Evolutionary conservation across 805 yeast genomes (phyloP), one percentile per base, ranked within the genome.

Genomic region (Spathaspora hagerdaliae): DNA sequence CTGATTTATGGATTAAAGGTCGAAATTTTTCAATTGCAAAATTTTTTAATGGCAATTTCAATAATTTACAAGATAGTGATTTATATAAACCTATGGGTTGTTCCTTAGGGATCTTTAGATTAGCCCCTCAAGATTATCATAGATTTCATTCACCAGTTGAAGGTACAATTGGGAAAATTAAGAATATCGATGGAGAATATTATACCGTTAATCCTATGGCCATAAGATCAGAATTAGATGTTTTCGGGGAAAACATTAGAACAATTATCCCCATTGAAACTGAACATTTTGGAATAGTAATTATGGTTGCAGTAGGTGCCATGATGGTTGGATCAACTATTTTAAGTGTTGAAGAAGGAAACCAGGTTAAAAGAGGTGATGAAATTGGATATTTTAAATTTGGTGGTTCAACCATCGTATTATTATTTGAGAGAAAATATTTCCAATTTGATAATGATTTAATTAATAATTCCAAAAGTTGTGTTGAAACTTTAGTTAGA

Each of bases 121-220:
- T 92, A 37, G 98, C 99, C 0, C 99, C 99, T 1, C 99, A 92
- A 61, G 99, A 92, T 61, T 92, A 92, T 59, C 99, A 92, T 60
- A 71, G 99, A 38, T 91, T 92, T 64, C 99, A 92, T 61, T 75
- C 81, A 12, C 96, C 97, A 0, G 91, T 94, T 2, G 78, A 76
- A 47, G 98, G 97, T 2, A 59, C 60, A 0, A 64, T 94, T 31
- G 85, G 86, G 1, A 73, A 79, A 46, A 83, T 92, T 12, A 72
- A 72, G 39, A 75, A 72, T 52, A 85, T 92, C 31, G 85, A 82
- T 32, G 99, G 24, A 3, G 24, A 19, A 19, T 92, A 92, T 61
- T 92, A 88, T 61, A 92, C 98, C 0, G 99, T 92, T 14, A 92
- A 92, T 58, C 98, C 98, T 1, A 92, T 92, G 98, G 98, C 98